A percentile compares a stretch with the other conserved stretches of the same genome.
These are phyloP conservation scores for Mycena kentingensis DNA, from an alignment of 768 basidiomycete species.

Conservation along the genomic window DNA sequence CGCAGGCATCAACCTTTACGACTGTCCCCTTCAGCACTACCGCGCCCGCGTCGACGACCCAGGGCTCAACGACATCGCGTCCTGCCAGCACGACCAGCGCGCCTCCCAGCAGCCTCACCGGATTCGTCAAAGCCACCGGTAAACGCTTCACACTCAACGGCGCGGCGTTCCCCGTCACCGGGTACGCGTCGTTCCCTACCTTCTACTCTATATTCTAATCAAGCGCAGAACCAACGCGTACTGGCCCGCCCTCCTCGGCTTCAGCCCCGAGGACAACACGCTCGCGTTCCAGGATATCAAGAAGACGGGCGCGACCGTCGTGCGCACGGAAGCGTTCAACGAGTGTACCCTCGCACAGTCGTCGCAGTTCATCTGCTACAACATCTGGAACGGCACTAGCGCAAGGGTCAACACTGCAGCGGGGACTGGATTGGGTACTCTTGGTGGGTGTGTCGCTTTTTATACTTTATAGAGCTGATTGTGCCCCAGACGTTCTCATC, in stretches of 20 bases:
- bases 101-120: too few species aligned
- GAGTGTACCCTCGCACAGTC: neutral
- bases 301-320: constrained; percentile 48
- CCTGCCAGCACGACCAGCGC: too few species aligned
- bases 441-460: neutral
- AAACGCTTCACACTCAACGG: neutral
- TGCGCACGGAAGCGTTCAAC: constrained; percentile 45
- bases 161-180: neutral
- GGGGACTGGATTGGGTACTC: neutral
- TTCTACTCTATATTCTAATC: too few species aligned
- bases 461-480: neutral
- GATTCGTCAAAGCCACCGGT: neutral
- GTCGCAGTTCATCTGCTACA: neutral
- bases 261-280: constrained; percentile 49
- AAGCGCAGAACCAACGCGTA: constrained; percentile 56
- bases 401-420: constrained; percentile 5
- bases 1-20: too few species aligned
- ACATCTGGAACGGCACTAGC: neutral
- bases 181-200: too few species aligned
- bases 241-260: constrained; percentile 55
- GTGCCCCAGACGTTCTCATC: neutral
- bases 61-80: too few species aligned
- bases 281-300: constrained; percentile 54
- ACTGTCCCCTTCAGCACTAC: too few species aligned
- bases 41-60: too few species aligned